A percentile compares a stretch with the other conserved stretches of the same genome.
These are phyloP conservation scores for Schizochytrium sp. DNA, from an alignment of 108 stramenopile species.

Conservation along the genomic window DNA sequence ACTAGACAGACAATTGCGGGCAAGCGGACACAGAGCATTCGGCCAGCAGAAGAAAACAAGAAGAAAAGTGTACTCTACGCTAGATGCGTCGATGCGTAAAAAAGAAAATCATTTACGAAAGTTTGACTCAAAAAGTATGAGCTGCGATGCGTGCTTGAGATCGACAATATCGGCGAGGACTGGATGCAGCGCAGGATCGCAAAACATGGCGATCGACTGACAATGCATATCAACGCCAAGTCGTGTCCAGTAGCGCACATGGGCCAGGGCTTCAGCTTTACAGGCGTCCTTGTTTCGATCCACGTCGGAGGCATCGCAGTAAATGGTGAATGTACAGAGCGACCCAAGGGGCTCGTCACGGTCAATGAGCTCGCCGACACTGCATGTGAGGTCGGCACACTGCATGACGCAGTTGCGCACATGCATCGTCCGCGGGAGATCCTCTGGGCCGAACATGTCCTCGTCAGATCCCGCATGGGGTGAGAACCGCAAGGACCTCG, in stretches of 20 bases:
- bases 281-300: not conserved
- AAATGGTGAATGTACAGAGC: not conserved
- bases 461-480: not conserved
- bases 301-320: not conserved
- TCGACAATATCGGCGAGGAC: not conserved
- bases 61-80: too few relatives aligned
- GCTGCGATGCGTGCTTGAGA: not conserved
- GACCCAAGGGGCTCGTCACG: not conserved
- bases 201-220: not conserved
- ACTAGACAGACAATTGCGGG: too few relatives aligned
- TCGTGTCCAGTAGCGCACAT: not conserved
- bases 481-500: too few relatives aligned
- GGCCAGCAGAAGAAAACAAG: too few relatives aligned
- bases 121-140: not conserved
- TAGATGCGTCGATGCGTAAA: not conserved
- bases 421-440: not conserved
- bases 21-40: too few relatives aligned
- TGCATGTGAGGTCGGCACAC: not conserved
- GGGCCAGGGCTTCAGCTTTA: not conserved
- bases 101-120: not conserved
- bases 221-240: not conserved
- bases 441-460: not conserved
- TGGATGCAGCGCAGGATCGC: not conserved
- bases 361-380: not conserved
- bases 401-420: constrained; percentile 5